Conservation (phyloP, 345 rosid genomes). For the Linum usitatissimum region DNA sequence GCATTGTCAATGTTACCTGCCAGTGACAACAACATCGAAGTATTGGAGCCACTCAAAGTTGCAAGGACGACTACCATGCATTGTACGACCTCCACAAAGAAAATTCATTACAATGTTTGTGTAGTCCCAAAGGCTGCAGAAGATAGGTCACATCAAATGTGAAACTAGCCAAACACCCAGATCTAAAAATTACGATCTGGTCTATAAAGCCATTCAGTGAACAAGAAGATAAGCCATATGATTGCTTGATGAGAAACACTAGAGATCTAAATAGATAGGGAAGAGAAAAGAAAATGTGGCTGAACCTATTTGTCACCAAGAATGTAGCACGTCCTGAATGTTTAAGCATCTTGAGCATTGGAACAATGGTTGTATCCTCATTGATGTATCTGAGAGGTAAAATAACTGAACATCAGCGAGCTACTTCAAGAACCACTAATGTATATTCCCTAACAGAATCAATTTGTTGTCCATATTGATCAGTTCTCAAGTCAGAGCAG, state of each 20-base stretch:
- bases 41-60: constrained; percentile 84
- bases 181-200: not conserved
- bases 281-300: not conserved
- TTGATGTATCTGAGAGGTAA: constrained; percentile 54
- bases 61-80: constrained; percentile 31
- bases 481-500: no score
- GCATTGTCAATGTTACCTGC: constrained; percentile 45
- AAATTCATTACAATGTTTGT: constrained; percentile 93
- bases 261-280: not conserved
- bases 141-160: not conserved
- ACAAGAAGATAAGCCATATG: not conserved
- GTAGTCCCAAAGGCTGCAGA: constrained; percentile 93
- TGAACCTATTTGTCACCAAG: constrained; percentile 94
- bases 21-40: constrained; percentile 90
- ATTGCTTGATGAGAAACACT: no score
- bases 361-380: constrained; percentile 64
- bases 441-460: not conserved
- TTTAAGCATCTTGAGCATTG: constrained; percentile 83
- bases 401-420: not conserved
- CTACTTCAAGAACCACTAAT: not conserved
- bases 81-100: constrained; percentile 47
- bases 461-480: not conserved
- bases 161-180: not conserved
- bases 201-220: not conserved
- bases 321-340: constrained; percentile 89